Evolutionary conservation across 768 basidiomycete genomes (phyloP).

Genomic region (Cyclocybe cylindracea): DNA sequence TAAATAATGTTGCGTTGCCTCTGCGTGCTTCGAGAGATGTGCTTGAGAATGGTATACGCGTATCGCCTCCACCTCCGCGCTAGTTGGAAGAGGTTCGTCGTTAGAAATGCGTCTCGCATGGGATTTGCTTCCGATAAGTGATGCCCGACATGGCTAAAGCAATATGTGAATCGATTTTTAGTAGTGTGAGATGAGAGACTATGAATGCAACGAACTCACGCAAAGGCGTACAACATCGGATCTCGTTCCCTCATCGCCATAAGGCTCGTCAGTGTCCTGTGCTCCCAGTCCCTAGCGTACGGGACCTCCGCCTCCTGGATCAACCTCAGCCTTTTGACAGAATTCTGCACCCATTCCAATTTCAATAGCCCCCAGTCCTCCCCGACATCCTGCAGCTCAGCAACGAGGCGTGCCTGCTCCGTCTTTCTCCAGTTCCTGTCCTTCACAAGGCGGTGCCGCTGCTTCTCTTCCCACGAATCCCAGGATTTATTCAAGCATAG

Average conservation of each 20-base stretch:
- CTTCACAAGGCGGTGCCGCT: background rate
- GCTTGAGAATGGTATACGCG: too few relatives aligned
- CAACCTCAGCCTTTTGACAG: background rate
- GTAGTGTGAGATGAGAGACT: background rate
- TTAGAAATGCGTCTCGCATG: too few relatives aligned
- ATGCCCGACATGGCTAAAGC: background rate
- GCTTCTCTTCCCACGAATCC: background rate
- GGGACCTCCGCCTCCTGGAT: background rate
- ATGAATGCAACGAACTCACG: background rate
- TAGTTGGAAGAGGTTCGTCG: too few relatives aligned
- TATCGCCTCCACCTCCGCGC: too few relatives aligned
- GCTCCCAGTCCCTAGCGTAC: background rate
- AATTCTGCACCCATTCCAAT: conserved; percentile 2
- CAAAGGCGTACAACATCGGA: background rate
- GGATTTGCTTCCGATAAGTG: background rate
- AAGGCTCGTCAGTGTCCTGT: background rate
- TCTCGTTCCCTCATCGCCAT: conserved; percentile 2
- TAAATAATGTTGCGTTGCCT: too few relatives aligned
- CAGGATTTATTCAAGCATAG: background rate
- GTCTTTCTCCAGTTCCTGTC: conserved; percentile 2
- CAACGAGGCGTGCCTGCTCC: background rate
- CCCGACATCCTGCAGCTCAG: background rate
- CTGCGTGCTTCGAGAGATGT: too few relatives aligned
- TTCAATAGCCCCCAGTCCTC: background rate
- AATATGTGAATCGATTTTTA: background rate